These are phyloP conservation scores for Fusarium chuoi DNA, from an alignment of 2,329 filamentous ascomycete genomes.

Conservation along the genomic window DNA sequence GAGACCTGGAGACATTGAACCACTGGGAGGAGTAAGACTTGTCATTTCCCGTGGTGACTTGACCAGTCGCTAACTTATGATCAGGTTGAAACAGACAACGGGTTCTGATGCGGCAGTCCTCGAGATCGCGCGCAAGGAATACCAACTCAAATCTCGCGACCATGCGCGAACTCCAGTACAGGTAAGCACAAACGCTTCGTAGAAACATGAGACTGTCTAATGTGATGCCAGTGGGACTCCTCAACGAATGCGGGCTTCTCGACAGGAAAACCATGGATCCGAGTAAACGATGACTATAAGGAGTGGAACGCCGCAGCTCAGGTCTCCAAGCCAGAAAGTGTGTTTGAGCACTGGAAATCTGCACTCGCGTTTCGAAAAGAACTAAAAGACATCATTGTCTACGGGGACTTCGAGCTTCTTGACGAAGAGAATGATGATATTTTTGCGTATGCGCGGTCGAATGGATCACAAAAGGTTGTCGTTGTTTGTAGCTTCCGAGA, in stretches of 20 bases:
- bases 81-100: constrained; percentile 3
- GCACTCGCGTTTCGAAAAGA: constrained; percentile 16
- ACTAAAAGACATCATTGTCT: constrained; percentile 7
- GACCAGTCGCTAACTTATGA: neutral
- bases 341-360: constrained; percentile 30
- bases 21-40: constrained; percentile 27
- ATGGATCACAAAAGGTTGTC: neutral
- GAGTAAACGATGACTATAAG: constrained; percentile 32
- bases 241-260: constrained; percentile 30
- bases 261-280: constrained; percentile 24
- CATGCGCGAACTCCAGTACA: constrained; percentile 29
- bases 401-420: constrained; percentile 30
- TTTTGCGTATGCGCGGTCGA: constrained; percentile 27
- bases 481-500: constrained; percentile 29
- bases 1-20: constrained; percentile 39
- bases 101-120: neutral
- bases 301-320: constrained; percentile 27
- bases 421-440: constrained; percentile 11
- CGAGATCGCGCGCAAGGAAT: constrained; percentile 21
- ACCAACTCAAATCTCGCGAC: constrained; percentile 30
- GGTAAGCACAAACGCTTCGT: neutral
- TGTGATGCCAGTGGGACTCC: constrained; percentile 12
- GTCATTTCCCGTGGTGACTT: fast-evolving
- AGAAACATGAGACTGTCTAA: neutral
- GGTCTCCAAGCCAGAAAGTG: neutral